Evolutionary conservation across 306 rosid species (phyloP), one percentile per base, ranked within the genome.

Genomic region (Begonia masoniana): DNA sequence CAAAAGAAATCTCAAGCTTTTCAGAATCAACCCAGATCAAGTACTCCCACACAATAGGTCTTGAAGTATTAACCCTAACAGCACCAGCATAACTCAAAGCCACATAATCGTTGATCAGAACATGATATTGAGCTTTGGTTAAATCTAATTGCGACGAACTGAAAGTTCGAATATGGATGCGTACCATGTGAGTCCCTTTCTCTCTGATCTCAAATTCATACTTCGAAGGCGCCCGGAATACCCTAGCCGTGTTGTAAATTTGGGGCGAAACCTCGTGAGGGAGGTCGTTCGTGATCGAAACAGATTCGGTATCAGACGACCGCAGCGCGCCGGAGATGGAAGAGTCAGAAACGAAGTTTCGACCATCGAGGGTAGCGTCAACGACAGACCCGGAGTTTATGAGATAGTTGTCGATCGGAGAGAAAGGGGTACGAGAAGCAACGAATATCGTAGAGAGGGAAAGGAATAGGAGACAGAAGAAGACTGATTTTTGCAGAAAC

Each of bases 401-500:
- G 81, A 91, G 96, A 67, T 78, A 74, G 82, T 69, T 77, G 62
- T 85, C 94, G 51, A 64, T n/a, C 14, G 97, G 97, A 21, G 86
- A 76, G 76, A 85, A 85, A 51, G 52, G 46, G 51, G 62, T 14
- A 74, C 54, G 71, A 49, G 88, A 78, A 17, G 47, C 35, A 31
- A 63, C 47, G 10, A 73, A 49, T 13, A 62, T 24, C 2, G 78
- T 39, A 10, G 3, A 48, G 62, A 66, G 69, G 68, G 72, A 71
- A 8, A 85, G 65, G 2, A 78, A 9, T 23, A 66, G 55, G 60
- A 67, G 55, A 23, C 21, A 52, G 51, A 56, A 26, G 10, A 63
- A 0, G 59, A 67, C 51, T 31, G 3, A 71, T 8, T 7, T 45
- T 43, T 5, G 55, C 4, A 31, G 52, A 66, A 71, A 56, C 58